Conservation (phyloP, 1,284 basidiomycete species). For the Puccinia hordei region DNA sequence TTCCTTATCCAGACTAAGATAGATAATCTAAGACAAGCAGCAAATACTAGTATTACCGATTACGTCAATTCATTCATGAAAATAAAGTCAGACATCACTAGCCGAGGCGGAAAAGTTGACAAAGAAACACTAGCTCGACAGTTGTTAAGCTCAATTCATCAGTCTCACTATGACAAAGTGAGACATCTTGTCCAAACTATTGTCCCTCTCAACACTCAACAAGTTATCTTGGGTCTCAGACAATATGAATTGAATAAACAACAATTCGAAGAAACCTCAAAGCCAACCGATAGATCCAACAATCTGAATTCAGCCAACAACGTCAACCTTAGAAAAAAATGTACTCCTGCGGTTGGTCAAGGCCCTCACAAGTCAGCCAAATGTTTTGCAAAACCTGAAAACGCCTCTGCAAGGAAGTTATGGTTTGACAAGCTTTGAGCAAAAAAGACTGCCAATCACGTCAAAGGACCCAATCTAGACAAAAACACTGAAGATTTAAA, state of each 20-base stretch:
- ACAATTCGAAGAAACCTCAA: not conserved
- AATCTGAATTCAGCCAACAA: not conserved
- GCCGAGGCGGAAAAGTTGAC: not conserved
- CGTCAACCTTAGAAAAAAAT: not conserved
- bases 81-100: not conserved
- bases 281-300: not conserved
- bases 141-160: not conserved
- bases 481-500: not conserved
- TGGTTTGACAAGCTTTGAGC: not conserved
- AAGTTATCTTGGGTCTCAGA: no score
- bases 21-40: not conserved
- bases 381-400: not conserved
- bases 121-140: not conserved
- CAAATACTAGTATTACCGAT: not conserved
- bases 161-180: not conserved
- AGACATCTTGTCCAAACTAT: not conserved
- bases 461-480: not conserved
- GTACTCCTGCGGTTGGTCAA: not conserved
- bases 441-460: not conserved
- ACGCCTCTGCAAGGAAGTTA: not conserved
- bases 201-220: not conserved
- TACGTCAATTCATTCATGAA: not conserved
- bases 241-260: no score
- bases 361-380: not conserved
- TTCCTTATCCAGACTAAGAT: not conserved